Evolutionary conservation across 2,329 filamentous ascomycete species (phyloP).

Genomic region (Ploettnerulaceae sp.): DNA sequence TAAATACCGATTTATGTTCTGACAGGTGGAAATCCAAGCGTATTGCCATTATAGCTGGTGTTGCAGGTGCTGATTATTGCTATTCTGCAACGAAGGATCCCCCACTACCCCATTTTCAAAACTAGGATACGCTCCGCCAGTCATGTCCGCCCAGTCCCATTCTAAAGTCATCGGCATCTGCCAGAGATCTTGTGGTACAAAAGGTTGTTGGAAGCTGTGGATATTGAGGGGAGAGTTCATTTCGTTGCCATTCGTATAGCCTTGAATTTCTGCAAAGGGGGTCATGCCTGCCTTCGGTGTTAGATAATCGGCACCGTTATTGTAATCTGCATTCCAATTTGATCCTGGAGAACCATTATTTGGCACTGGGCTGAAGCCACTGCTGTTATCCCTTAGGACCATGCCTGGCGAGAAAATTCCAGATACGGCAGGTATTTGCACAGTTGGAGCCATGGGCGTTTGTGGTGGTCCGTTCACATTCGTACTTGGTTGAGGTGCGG

Average conservation of each 20-base stretch:
- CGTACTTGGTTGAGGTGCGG: constrained; percentile 13
- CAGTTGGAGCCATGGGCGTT: constrained; percentile 25
- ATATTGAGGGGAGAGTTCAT: constrained; percentile 31
- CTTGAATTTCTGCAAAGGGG: constrained; percentile 29
- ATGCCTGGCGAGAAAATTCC: constrained; percentile 29
- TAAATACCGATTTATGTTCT: no score
- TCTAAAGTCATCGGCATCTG: constrained; percentile 94
- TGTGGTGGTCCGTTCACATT: constrained; percentile 15
- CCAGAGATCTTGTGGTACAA: constrained; percentile 90
- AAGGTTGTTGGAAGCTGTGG: constrained; percentile 69
- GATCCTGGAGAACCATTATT: constrained; percentile 25
- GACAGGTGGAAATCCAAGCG: no score
- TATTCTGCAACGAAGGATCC: constrained; percentile 24
- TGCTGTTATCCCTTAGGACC: constrained; percentile 27
- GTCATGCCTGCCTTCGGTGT: constrained; percentile 25
- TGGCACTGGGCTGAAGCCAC: constrained; percentile 27
- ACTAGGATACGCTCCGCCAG: constrained; percentile 57
- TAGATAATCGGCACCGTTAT: constrained; percentile 25
- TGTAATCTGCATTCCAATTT: constrained; percentile 26
- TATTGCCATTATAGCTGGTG: constrained; percentile 25
- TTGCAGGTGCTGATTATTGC: constrained; percentile 27
- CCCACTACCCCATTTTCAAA: constrained; percentile 52
- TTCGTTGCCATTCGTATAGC: constrained; percentile 29
- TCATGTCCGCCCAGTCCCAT: constrained; percentile 66
- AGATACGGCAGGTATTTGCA: constrained; percentile 23